Evolutionary conservation across 1,284 basidiomycete species (phyloP).

Genomic region (Fomitiporia mediterranea): DNA sequence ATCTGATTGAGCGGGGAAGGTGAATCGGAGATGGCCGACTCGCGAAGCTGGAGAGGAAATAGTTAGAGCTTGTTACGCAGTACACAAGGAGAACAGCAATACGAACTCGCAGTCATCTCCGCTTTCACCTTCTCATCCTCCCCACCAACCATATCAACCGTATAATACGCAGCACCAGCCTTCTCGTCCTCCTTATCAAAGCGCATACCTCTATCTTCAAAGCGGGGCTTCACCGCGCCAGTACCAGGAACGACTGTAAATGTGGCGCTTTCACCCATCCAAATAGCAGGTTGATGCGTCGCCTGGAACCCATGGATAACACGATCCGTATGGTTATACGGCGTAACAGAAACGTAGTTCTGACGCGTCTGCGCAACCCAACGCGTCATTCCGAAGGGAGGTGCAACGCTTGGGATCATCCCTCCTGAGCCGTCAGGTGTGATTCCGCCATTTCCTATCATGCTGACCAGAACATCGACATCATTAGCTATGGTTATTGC

Average conservation of each 20-base stretch:
- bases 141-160: slow-evolving; percentile 50
- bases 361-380: slow-evolving; percentile 72
- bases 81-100: slow-evolving; percentile 29
- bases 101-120: slow-evolving; percentile 71
- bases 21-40: slow-evolving; percentile 74
- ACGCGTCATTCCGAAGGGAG: slow-evolving; percentile 79
- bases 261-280: slow-evolving; percentile 84
- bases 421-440: slow-evolving; percentile 68
- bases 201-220: slow-evolving; percentile 56
- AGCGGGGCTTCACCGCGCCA: slow-evolving; percentile 45
- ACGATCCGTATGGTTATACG: slow-evolving; percentile 68
- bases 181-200: slow-evolving; percentile 59
- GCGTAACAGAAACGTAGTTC: slow-evolving; percentile 73
- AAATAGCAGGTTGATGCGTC: slow-evolving; percentile 83
- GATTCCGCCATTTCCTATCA: slow-evolving; percentile 67
- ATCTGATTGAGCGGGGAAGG: slow-evolving; percentile 43
- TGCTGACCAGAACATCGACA: slow-evolving; percentile 7
- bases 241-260: slow-evolving; percentile 61
- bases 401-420: slow-evolving; percentile 65
- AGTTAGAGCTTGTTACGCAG: neutral
- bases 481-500: neutral
- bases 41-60: slow-evolving; percentile 55
- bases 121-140: slow-evolving; percentile 48
- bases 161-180: slow-evolving; percentile 64
- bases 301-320: slow-evolving; percentile 71